These are phyloP conservation scores for Coemansia sp. DNA, from an alignment of 192 early-diverging fungal species.

Conservation along the genomic window DNA sequence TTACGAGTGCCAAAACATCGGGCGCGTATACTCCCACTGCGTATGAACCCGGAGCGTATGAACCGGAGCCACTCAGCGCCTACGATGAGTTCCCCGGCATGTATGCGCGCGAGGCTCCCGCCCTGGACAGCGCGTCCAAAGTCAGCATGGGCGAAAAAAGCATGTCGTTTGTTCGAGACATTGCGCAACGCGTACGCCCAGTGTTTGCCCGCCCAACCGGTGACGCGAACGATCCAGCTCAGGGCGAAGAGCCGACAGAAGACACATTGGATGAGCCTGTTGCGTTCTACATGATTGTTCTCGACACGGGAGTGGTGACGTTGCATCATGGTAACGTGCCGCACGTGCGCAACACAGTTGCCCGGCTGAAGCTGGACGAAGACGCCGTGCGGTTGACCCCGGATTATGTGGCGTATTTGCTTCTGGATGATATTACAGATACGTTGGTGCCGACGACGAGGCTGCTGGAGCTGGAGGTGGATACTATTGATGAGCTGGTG, in stretches of 20 bases:
- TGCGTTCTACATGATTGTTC: conserved; percentile 49
- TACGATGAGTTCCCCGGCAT: no score
- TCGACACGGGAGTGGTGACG: conserved; percentile 42
- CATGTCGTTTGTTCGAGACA: conserved; percentile 27
- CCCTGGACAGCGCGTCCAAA: not conserved
- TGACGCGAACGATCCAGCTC: not conserved
- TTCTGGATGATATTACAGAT: conserved; percentile 95
- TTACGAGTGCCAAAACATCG: not conserved
- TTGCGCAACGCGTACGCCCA: conserved; percentile 15
- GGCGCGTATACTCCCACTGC: no score
- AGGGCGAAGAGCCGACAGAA: conserved; percentile 5
- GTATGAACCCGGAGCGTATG: no score
- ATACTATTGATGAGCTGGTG: conserved; percentile 93
- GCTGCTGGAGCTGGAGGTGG: conserved; percentile 91
- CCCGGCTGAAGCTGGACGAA: conserved; percentile 54
- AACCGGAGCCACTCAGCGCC: no score
- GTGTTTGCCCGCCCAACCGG: not conserved
- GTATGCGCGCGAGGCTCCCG: not conserved
- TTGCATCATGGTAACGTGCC: conserved; percentile 35
- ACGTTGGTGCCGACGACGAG: conserved; percentile 84
- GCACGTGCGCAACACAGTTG: conserved; percentile 58
- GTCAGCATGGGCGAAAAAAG: conserved; percentile 8
- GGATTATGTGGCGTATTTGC: conserved; percentile 92
- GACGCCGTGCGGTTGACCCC: conserved; percentile 31
- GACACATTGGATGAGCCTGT: conserved; percentile 39